These are phyloP conservation scores for Viridothelium virens DNA, from an alignment of 495 filamentous ascomycete genomes.

Conservation along the genomic window DNA sequence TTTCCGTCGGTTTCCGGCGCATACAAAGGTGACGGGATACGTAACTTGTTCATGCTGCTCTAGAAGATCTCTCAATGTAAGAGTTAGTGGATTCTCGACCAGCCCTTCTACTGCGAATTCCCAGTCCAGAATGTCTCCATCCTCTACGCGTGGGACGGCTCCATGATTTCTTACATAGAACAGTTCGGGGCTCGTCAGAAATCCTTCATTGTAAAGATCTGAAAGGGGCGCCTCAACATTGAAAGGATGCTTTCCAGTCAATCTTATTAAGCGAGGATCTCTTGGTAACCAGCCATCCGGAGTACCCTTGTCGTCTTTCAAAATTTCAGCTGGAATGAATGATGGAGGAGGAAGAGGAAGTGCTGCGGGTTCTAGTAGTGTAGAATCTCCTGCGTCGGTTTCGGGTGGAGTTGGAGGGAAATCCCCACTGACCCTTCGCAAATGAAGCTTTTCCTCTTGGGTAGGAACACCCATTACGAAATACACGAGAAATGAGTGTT, in stretches of 20 bases:
- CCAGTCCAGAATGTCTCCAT: constrained; percentile 71
- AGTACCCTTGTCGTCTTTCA: constrained; percentile 70
- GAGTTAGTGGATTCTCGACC: constrained; percentile 66
- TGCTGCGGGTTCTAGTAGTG: constrained; percentile 25
- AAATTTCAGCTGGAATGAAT: constrained; percentile 50
- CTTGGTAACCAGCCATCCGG: constrained; percentile 81
- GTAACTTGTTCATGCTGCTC: constrained; percentile 75
- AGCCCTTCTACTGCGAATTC: constrained; percentile 78
- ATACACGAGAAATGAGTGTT: not conserved
- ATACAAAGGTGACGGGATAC: constrained; percentile 82
- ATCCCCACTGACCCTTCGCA: constrained; percentile 23
- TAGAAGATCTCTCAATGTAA: constrained; percentile 69
- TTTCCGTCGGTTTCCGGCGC: constrained; percentile 88
- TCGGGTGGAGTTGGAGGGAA: constrained; percentile 29
- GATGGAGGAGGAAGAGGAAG: constrained; percentile 69
- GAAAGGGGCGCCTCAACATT: constrained; percentile 86
- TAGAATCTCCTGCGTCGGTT: constrained; percentile 22
- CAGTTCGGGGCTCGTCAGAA: constrained; percentile 82
- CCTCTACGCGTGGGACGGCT: constrained; percentile 67
- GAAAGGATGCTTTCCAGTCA: constrained; percentile 90
- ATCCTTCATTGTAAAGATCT: constrained; percentile 73
- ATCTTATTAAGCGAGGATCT: constrained; percentile 75
- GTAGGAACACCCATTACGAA: constrained; percentile 6
- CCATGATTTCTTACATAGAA: constrained; percentile 98
- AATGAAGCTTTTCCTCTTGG: constrained; percentile 17